Conservation (phyloP, 768 basidiomycete species). For the Termitomyces heimii region DNA sequence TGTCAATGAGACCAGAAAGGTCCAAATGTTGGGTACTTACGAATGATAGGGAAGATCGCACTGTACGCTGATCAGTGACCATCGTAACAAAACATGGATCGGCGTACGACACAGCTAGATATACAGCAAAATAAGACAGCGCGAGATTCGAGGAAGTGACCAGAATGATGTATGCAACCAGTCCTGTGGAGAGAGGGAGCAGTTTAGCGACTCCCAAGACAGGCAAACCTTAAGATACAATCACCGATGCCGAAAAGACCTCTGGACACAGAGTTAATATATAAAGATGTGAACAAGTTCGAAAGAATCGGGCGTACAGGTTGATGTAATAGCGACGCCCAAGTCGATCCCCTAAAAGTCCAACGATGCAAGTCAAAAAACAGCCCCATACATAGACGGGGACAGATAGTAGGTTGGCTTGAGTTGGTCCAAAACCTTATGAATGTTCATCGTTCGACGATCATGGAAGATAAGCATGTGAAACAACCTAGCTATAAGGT, state of each 20-base stretch:
- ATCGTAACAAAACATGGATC: neutral
- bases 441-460: neutral
- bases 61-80: slow-evolving; percentile 16
- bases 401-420: slow-evolving; percentile 69
- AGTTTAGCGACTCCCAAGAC: neutral
- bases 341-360: slow-evolving; percentile 55
- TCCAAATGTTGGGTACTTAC: slow-evolving; percentile 22
- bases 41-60: slow-evolving; percentile 47
- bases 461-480: neutral
- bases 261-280: slow-evolving; percentile 6
- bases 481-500: slow-evolving; percentile 27
- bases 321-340: slow-evolving; percentile 56
- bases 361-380: slow-evolving; percentile 55
- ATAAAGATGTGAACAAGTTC: neutral
- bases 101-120: slow-evolving; percentile 63
- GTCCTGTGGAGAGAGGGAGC: slow-evolving; percentile 19
- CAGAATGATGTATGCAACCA: slow-evolving; percentile 63
- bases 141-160: slow-evolving; percentile 52
- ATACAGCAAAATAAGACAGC: slow-evolving; percentile 69
- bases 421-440: slow-evolving; percentile 53
- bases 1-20: neutral
- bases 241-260: slow-evolving; percentile 22
- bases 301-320: slow-evolving; percentile 37
- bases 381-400: slow-evolving; percentile 76
- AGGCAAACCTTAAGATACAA: neutral